phyloP scores from a whole-genome alignment of 2,329 filamentous ascomycete genomes.

The Aspergillus japonicus region DNA sequence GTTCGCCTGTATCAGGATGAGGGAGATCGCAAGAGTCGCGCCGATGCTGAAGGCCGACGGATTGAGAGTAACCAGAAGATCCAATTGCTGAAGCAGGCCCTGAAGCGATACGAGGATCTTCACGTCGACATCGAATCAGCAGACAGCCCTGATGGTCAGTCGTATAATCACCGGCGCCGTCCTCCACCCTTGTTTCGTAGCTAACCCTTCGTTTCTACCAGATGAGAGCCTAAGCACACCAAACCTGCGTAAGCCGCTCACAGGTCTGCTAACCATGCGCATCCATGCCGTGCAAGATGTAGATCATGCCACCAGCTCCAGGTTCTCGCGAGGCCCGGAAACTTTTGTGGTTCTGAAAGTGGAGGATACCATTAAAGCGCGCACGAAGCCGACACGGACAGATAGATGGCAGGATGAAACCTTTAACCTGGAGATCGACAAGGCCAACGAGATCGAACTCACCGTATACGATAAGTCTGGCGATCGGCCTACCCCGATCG shows the following conservation, averaged over 20 bases:
- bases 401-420: slow-evolving; percentile 91
- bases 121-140: slow-evolving; percentile 86
- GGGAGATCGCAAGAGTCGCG: slow-evolving; percentile 91
- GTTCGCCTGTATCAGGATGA: slow-evolving; percentile 96
- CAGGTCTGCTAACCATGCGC: slow-evolving; percentile 81
- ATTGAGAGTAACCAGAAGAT: slow-evolving; percentile 99
- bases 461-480: slow-evolving; percentile 95
- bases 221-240: slow-evolving; percentile 96
- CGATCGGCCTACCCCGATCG: slow-evolving; percentile 88
- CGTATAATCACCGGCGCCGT: not conserved
- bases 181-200: not conserved
- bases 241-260: slow-evolving; percentile 93
- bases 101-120: slow-evolving; percentile 95
- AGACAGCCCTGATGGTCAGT: slow-evolving; percentile 75
- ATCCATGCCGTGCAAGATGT: slow-evolving; percentile 90
- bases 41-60: slow-evolving; percentile 82
- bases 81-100: slow-evolving; percentile 86
- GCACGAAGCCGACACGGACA: slow-evolving; percentile 78
- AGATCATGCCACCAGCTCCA: slow-evolving; percentile 79
- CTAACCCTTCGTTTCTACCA: slow-evolving; percentile 42
- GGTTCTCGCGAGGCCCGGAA: slow-evolving; percentile 87
- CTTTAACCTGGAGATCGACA: slow-evolving; percentile 92
- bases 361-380: slow-evolving; percentile 86
- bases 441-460: slow-evolving; percentile 96
- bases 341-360: slow-evolving; percentile 97